A percentile compares a stretch with the other conserved stretches of the same genome.
These are phyloP conservation scores for Leptographium galeiforme DNA, from an alignment of 2,329 filamentous ascomycete genomes.

Conservation along the genomic window DNA sequence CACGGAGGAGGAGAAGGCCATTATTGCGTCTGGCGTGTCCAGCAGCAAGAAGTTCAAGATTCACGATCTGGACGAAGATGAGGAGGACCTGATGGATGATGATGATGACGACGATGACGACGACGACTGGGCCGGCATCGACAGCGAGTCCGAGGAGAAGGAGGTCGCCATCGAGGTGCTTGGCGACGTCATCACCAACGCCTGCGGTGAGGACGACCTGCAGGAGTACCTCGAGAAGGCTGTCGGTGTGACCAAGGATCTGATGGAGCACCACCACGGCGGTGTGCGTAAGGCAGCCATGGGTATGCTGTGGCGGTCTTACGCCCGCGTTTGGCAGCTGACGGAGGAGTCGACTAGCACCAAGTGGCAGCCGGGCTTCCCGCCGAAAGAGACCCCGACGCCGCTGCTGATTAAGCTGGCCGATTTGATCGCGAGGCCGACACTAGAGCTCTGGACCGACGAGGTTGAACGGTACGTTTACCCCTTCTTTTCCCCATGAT, in stretches of 20 bases:
- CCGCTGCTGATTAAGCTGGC: slow-evolving; percentile 73
- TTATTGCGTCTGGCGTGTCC: background rate
- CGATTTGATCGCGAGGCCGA: slow-evolving; percentile 72
- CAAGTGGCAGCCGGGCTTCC: slow-evolving; percentile 85
- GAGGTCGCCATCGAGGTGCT: slow-evolving; percentile 94
- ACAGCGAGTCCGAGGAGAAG: slow-evolving; percentile 81
- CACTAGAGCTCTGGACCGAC: slow-evolving; percentile 73
- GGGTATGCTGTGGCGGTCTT: slow-evolving; percentile 84
- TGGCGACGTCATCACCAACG: slow-evolving; percentile 81
- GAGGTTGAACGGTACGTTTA: slow-evolving; percentile 91
- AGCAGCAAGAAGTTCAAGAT: slow-evolving; percentile 76
- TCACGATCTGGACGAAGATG: slow-evolving; percentile 43
- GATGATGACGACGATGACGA: slow-evolving; percentile 51
- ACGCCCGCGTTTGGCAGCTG: slow-evolving; percentile 78
- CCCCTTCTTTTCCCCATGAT: slow-evolving; percentile 17
- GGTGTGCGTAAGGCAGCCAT: slow-evolving; percentile 87
- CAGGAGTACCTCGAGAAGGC: slow-evolving; percentile 81
- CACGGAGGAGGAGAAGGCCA: slow-evolving; percentile 55
- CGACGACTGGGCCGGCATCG: slow-evolving; percentile 73
- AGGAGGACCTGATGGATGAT: slow-evolving; percentile 38
- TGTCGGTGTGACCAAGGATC: slow-evolving; percentile 64
- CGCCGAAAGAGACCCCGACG: slow-evolving; percentile 66
- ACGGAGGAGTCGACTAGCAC: slow-evolving; percentile 64
- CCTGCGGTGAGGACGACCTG: slow-evolving; percentile 57
- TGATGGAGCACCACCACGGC: slow-evolving; percentile 82